phyloP scores from a whole-genome alignment of 805 yeast species.

The Schwanniomyces pseudopolymorphus region DNA sequence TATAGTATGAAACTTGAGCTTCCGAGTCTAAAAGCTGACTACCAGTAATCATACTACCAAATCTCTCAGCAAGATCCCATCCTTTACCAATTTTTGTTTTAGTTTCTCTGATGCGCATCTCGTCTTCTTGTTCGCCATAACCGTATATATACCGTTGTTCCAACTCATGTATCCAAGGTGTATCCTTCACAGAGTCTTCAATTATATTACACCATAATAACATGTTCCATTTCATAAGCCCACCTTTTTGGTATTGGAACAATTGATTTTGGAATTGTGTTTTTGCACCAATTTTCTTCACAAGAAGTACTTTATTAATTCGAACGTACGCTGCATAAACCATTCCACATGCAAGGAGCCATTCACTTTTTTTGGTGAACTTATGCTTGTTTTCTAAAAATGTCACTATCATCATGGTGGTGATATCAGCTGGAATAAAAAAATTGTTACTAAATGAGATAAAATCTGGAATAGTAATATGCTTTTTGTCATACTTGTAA shows the following conservation, averaged over 20 bases:
- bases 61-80: constrained; percentile 25
- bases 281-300: constrained; percentile 48
- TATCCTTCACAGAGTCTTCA: constrained; percentile 52
- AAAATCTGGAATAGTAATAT: constrained; percentile 33
- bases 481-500: constrained; percentile 16
- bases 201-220: constrained; percentile 54
- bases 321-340: constrained; percentile 57
- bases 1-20: constrained; percentile 29
- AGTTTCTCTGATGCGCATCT: constrained; percentile 21
- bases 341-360: constrained; percentile 71
- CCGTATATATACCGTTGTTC: constrained; percentile 44
- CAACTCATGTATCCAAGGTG: constrained; percentile 61
- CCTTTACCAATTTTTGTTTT: constrained; percentile 32
- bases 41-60: constrained; percentile 38
- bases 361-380: constrained; percentile 54
- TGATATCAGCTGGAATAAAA: constrained; percentile 55
- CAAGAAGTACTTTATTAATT: constrained; percentile 48
- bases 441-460: constrained; percentile 59
- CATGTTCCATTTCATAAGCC: constrained; percentile 48
- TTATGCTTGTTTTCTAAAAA: constrained; percentile 51
- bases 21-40: constrained; percentile 27
- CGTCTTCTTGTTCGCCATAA: constrained; percentile 18
- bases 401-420: constrained; percentile 50
- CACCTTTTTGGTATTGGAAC: constrained; percentile 54
- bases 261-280: constrained; percentile 50